Conservation (phyloP, 2,329 filamentous ascomycete species). For the Aspergillus felis region DNA sequence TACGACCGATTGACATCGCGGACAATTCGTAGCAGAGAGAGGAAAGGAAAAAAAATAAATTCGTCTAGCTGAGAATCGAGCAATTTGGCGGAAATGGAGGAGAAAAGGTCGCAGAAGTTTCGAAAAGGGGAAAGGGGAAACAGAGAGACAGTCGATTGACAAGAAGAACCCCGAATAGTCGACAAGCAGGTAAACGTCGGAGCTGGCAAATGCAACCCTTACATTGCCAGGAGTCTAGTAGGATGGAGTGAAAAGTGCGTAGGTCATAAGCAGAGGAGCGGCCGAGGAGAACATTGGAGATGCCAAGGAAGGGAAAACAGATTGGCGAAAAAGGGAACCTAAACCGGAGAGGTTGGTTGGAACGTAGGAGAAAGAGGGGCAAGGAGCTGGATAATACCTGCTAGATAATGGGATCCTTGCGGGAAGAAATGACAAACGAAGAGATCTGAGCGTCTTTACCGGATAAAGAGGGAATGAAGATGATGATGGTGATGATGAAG, state of each 20-base stretch:
- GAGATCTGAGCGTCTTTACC: not conserved
- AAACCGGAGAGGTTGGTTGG: not conserved
- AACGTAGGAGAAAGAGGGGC: not conserved
- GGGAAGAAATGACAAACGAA: not conserved
- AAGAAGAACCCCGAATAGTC: slow-evolving; percentile 2
- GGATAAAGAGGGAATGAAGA: slow-evolving; percentile 1
- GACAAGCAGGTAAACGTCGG: not conserved
- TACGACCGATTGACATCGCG: slow-evolving; percentile 15
- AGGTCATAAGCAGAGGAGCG: not conserved
- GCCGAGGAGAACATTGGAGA: not conserved
- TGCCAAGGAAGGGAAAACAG: not conserved
- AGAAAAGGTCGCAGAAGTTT: slow-evolving; percentile 3
- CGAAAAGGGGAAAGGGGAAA: slow-evolving; percentile 14
- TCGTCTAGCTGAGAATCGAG: slow-evolving; percentile 4
- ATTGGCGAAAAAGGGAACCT: not conserved
- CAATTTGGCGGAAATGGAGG: slow-evolving; percentile 8
- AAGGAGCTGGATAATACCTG: not conserved
- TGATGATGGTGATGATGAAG: not conserved
- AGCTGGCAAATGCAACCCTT: not conserved
- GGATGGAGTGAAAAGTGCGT: not conserved
- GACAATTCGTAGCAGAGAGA: not conserved
- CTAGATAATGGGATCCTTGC: not conserved
- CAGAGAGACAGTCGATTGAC: slow-evolving; percentile 13
- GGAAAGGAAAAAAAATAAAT: not conserved
- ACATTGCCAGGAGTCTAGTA: not conserved